These are phyloP conservation scores for Cryptosporidium andersoni DNA, from an alignment of 169 alveolate species.

Conservation along the genomic window DNA sequence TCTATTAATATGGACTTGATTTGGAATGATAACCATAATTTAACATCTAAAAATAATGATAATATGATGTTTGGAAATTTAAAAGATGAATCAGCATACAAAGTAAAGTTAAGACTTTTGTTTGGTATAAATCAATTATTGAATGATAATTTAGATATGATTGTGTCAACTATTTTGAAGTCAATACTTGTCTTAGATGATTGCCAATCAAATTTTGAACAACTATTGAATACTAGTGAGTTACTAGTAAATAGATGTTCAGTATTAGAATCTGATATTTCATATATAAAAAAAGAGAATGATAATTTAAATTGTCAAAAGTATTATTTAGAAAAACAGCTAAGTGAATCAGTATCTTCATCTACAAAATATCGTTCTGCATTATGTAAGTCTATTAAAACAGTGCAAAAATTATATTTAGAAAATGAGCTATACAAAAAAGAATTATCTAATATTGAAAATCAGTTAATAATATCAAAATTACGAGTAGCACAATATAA, in stretches of 20 bases:
- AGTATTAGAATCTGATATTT: background rate
- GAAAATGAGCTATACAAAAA: slow-evolving; percentile 36
- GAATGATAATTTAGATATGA: slow-evolving; percentile 28
- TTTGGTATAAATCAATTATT: slow-evolving; percentile 24
- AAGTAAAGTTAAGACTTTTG: slow-evolving; percentile 21
- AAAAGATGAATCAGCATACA: background rate
- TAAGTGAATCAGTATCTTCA: slow-evolving; percentile 19
- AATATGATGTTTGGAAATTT: background rate
- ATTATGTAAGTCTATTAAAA: slow-evolving; percentile 37
- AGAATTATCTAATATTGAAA: slow-evolving; percentile 36
- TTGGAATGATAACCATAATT: background rate
- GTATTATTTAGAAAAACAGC: slow-evolving; percentile 18
- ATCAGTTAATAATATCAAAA: slow-evolving; percentile 62
- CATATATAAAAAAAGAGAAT: slow-evolving; percentile 21
- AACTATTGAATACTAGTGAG: slow-evolving; percentile 4
- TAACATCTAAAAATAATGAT: background rate
- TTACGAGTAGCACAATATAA: slow-evolving; percentile 65
- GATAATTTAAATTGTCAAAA: slow-evolving; percentile 24
- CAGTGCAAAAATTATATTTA: slow-evolving; percentile 46
- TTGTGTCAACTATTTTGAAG: slow-evolving; percentile 13
- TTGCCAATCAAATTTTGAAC: slow-evolving; percentile 12
- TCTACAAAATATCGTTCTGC: slow-evolving; percentile 36
- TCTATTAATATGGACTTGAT: background rate
- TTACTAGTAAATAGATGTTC: slow-evolving; percentile 1
- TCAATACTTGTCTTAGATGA: slow-evolving; percentile 15